Evolutionary conservation across 495 filamentous ascomycete genomes (phyloP).

Genomic region (Cercophora newfieldiana): DNA sequence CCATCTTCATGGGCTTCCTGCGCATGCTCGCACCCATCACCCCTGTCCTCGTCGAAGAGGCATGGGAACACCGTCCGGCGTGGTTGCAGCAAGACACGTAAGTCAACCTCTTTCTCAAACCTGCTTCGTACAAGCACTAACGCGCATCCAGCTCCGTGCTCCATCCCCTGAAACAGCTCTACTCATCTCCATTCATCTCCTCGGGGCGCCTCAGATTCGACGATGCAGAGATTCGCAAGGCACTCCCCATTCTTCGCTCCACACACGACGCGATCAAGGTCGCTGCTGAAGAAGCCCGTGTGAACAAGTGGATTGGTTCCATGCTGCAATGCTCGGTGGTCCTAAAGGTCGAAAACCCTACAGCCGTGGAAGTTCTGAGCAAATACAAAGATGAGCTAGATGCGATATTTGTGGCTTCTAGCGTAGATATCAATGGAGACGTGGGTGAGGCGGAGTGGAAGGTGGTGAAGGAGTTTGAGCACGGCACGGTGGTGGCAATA

Average conservation of each 20-base stretch:
- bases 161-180: conserved; percentile 46
- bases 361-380: conserved; percentile 42
- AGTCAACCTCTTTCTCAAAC: conserved; percentile 9
- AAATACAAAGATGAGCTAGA: conserved; percentile 64
- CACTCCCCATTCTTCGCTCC: conserved; percentile 59
- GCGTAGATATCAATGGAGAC: conserved; percentile 50
- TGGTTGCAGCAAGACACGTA: conserved; percentile 54
- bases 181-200: conserved; percentile 41
- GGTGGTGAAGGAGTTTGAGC: conserved; percentile 56
- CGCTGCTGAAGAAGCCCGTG: conserved; percentile 66
- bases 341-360: conserved; percentile 40
- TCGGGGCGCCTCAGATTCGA: conserved; percentile 31
- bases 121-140: background rate
- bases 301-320: conserved; percentile 66
- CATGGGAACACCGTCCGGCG: conserved; percentile 73
- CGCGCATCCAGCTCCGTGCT: conserved; percentile 20
- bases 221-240: conserved; percentile 37
- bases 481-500: conserved; percentile 59
- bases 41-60: conserved; percentile 83
- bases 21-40: conserved; percentile 78
- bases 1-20: conserved; percentile 69
- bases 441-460: conserved; percentile 52
- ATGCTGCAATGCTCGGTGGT: conserved; percentile 71
- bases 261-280: conserved; percentile 64
- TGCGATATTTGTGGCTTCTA: conserved; percentile 75